These are phyloP conservation scores for Marchantia polymorpha DNA, from an alignment of 225 moss, liverwort and hornwort genomes.

Conservation along the genomic window DNA sequence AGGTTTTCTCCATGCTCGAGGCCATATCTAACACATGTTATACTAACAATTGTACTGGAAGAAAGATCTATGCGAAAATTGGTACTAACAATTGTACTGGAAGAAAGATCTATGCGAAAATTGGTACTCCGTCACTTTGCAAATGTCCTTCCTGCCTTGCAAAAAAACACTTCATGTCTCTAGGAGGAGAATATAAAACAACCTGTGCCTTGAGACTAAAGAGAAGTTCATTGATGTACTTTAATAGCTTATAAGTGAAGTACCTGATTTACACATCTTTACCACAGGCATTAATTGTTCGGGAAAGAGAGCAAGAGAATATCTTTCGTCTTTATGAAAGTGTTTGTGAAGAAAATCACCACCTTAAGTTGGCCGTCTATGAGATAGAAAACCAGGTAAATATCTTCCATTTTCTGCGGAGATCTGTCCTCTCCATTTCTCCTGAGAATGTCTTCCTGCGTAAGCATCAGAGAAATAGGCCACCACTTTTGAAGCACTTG, in stretches of 20 bases:
- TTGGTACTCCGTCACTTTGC: background rate
- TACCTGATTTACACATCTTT: background rate
- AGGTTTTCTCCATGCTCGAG: slow-evolving; percentile 37
- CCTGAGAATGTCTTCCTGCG: background rate
- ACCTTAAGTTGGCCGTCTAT: slow-evolving; percentile 44
- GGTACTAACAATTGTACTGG: background rate
- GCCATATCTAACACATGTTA: background rate
- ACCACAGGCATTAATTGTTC: slow-evolving; percentile 56
- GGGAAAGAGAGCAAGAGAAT: slow-evolving; percentile 63
- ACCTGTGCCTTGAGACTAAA: background rate
- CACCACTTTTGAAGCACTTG: background rate
- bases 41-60: background rate
- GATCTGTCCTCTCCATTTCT: background rate
- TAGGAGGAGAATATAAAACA: background rate
- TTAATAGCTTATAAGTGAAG: background rate
- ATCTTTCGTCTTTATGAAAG: slow-evolving; percentile 50
- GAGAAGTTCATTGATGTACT: background rate
- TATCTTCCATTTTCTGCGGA: background rate
- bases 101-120: background rate
- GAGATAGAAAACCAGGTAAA: slow-evolving; percentile 63
- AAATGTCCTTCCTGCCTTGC: background rate
- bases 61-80: background rate
- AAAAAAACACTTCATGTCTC: background rate
- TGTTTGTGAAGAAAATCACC: slow-evolving; percentile 65
- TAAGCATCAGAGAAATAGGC: background rate